Percentiles rank a stretch among this genome's conserved stretches.
Conservation (phyloP, 2,329 filamentous ascomycete genomes). For the Ophiostoma sp. region DNA sequence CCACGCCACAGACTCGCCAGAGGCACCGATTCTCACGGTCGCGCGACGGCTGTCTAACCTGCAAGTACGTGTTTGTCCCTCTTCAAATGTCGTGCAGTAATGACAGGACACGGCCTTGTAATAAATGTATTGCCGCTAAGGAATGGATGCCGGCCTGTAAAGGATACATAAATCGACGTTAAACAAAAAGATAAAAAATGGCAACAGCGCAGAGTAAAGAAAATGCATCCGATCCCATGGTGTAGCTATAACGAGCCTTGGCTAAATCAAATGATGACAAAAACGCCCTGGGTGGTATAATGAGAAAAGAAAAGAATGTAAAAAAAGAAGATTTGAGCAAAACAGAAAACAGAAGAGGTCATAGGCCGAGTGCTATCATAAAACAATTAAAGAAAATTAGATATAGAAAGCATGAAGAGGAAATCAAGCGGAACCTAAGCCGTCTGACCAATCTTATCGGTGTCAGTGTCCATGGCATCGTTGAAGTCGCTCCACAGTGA, state of each 20-base stretch:
- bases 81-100: conserved; percentile 3
- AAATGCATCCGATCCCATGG: neutral
- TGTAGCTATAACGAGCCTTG: neutral
- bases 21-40: conserved; percentile 22
- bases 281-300: conserved; percentile 12
- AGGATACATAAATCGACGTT: neutral
- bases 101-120: neutral
- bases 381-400: neutral
- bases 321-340: neutral
- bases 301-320: neutral
- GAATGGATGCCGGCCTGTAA: neutral
- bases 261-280: neutral
- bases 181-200: neutral
- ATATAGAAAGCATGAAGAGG: neutral
- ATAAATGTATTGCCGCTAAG: neutral
- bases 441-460: neutral
- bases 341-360: neutral
- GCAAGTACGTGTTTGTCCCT: too few relatives aligned
- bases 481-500: conserved; percentile 32
- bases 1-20: too few relatives aligned
- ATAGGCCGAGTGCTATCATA: neutral
- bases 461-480: conserved; percentile 20
- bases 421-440: neutral
- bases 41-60: conserved; percentile 47
- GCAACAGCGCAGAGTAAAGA: neutral